phyloP scores from a whole-genome alignment of 192 early-diverging fungal species.

The Coemansia umbellata region DNA sequence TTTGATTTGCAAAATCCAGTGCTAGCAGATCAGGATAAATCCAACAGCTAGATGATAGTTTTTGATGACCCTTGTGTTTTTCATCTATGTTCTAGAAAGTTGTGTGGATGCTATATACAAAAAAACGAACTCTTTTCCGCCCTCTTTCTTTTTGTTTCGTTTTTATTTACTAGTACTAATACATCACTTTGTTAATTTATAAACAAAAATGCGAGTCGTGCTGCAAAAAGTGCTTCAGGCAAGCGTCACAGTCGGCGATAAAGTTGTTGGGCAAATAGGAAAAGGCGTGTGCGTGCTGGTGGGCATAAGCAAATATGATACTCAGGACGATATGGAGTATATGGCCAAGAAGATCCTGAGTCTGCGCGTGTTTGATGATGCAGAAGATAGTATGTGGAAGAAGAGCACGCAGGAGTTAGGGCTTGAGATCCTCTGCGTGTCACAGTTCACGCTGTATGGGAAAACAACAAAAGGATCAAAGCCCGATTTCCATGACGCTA shows the following conservation, averaged over 20 bases:
- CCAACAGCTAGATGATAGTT: too few species aligned
- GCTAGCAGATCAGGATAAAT: too few species aligned
- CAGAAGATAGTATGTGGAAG: conserved; percentile 69
- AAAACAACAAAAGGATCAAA: conserved; percentile 77
- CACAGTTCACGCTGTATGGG: conserved; percentile 92
- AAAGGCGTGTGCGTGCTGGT: conserved; percentile 75
- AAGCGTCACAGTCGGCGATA: conserved; percentile 67
- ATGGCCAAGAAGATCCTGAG: conserved; percentile 80
- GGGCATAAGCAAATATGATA: conserved; percentile 67
- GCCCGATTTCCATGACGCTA: conserved; percentile 90
- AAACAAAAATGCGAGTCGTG: conserved; percentile 56
- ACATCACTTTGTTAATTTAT: neutral
- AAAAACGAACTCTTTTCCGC: too few species aligned
- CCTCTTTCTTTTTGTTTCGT: neutral
- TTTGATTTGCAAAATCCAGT: too few species aligned
- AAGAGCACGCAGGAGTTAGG: conserved; percentile 70
- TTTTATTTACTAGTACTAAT: neutral
- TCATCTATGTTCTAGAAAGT: too few species aligned
- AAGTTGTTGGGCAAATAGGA: conserved; percentile 74
- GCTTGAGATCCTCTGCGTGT: conserved; percentile 78
- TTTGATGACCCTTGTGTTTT: too few species aligned
- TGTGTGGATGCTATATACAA: too few species aligned
- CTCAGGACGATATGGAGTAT: conserved; percentile 73
- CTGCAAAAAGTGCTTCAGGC: conserved; percentile 62
- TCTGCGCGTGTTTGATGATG: conserved; percentile 75